Evolutionary conservation across 805 yeast species (phyloP).

Genomic region (Kodamaea lidongshanica): DNA sequence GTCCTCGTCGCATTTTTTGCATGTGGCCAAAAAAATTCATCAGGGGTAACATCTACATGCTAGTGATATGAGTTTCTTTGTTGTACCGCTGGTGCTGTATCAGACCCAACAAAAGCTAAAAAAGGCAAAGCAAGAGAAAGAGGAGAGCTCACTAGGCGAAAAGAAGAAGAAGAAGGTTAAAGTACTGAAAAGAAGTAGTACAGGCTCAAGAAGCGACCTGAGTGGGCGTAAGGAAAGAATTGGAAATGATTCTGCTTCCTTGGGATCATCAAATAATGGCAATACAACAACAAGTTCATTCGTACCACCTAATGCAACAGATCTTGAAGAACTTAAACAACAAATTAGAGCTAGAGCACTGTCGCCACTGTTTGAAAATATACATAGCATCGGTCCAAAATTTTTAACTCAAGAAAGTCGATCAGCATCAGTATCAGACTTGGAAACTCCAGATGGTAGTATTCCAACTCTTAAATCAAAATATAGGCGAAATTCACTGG

Average conservation of each 20-base stretch:
- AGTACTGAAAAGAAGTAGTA: too few species aligned
- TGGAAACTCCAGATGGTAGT: too few species aligned
- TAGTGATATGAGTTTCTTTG: slow-evolving; percentile 36
- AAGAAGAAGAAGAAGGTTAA: slow-evolving; percentile 12
- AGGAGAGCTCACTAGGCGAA: slow-evolving; percentile 7
- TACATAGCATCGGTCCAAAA: too few species aligned
- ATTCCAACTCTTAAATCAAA: slow-evolving; percentile 1
- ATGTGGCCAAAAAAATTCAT: too few species aligned
- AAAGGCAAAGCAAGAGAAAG: slow-evolving; percentile 14
- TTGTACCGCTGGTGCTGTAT: slow-evolving; percentile 36
- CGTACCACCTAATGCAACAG: neutral
- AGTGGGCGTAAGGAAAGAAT: neutral
- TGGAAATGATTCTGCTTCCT: neutral
- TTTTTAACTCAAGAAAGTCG: too few species aligned
- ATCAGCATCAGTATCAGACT: too few species aligned
- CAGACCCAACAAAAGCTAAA: slow-evolving; percentile 36
- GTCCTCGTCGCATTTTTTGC: too few species aligned
- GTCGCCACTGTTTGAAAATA: too few species aligned
- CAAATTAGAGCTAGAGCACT: too few species aligned
- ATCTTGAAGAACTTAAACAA: too few species aligned
- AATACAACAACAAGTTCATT: neutral
- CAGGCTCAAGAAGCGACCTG: too few species aligned
- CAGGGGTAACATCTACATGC: too few species aligned
- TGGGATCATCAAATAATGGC: neutral
- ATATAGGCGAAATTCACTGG: slow-evolving; percentile 4